Percentiles rank a stretch among this genome's conserved stretches.
phyloP scores from a whole-genome alignment of 805 yeast genomes.

The Nakazawaea wickerhamii region DNA sequence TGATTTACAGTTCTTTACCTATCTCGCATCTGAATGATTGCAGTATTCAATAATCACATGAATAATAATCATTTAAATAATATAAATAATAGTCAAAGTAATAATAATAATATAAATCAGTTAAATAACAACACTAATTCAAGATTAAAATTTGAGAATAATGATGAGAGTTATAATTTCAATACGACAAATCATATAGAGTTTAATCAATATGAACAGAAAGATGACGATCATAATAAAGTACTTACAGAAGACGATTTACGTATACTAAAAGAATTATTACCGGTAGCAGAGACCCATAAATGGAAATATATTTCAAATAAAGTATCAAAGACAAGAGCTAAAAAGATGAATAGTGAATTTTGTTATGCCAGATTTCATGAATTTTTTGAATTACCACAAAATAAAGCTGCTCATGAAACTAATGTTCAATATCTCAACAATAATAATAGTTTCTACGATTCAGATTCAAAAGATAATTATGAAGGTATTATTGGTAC shows the following conservation, averaged over 20 bases:
- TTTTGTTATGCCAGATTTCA: constrained; percentile 11
- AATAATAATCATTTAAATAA: no score
- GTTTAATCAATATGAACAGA: no score
- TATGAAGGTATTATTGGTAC: constrained; percentile 11
- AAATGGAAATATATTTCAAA: constrained; percentile 14
- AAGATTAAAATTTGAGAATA: no score
- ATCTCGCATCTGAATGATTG: no score
- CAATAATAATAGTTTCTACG: constrained; percentile 7
- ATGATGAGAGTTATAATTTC: neutral
- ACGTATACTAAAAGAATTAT: constrained; percentile 1
- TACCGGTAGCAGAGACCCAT: constrained; percentile 10
- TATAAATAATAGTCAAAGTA: no score
- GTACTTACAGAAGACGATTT: constrained; percentile 7
- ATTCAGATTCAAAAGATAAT: constrained; percentile 2
- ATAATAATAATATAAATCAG: no score
- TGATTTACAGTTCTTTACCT: no score
- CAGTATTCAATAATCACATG: no score
- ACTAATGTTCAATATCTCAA: constrained; percentile 8
- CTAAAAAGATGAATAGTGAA: constrained; percentile 13
- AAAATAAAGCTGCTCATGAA: neutral
- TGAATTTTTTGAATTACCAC: constrained; percentile 10
- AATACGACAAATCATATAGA: neutral
- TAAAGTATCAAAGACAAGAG: constrained; percentile 9
- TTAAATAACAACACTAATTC: neutral
- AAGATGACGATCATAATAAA: constrained; percentile 1